phyloP scores from a whole-genome alignment of 2,329 filamentous ascomycete genomes.

The Fusarium veterinarium region DNA sequence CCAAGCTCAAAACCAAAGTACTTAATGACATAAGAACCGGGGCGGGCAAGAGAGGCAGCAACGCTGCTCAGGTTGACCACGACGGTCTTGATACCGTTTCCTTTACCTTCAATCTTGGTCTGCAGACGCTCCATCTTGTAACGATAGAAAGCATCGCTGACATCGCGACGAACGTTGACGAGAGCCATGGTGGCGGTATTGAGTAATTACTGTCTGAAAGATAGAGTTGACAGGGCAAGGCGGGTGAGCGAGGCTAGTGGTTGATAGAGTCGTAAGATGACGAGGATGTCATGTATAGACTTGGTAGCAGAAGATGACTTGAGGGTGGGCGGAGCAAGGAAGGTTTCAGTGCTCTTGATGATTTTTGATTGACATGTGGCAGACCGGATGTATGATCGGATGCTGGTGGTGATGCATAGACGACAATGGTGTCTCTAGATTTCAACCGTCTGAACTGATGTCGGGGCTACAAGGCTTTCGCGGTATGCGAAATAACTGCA shows the following conservation, averaged over 20 bases:
- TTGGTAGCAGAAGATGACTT: conserved; percentile 49
- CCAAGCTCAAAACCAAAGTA: conserved; percentile 99
- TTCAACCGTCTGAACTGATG: conserved; percentile 94
- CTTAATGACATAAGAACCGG: conserved; percentile 96
- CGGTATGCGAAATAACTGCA: conserved; percentile 96
- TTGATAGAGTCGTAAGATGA: conserved; percentile 37
- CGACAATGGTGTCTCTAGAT: conserved; percentile 53
- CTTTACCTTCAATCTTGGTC: conserved; percentile 99
- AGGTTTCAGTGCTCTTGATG: conserved; percentile 66
- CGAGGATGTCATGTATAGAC: conserved; percentile 55
- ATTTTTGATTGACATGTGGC: conserved; percentile 67
- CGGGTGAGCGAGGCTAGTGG: conserved; percentile 33
- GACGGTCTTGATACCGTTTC: conserved; percentile 99
- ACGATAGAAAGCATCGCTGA: conserved; percentile 98
- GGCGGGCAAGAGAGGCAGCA: conserved; percentile 89
- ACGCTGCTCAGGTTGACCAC: conserved; percentile 97
- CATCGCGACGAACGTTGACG: conserved; percentile 98
- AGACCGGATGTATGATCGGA: conserved; percentile 60
- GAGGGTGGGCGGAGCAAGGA: conserved; percentile 55
- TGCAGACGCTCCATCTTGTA: conserved; percentile 99
- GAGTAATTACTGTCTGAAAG: conserved; percentile 31
- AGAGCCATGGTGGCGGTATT: conserved; percentile 84
- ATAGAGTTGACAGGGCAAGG: conserved; percentile 31
- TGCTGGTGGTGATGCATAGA: conserved; percentile 69
- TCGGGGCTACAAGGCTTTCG: conserved; percentile 92